These are phyloP conservation scores for Pseudogymnoascus sp. DNA, from an alignment of 2,329 filamentous ascomycete genomes.

Conservation along the genomic window DNA sequence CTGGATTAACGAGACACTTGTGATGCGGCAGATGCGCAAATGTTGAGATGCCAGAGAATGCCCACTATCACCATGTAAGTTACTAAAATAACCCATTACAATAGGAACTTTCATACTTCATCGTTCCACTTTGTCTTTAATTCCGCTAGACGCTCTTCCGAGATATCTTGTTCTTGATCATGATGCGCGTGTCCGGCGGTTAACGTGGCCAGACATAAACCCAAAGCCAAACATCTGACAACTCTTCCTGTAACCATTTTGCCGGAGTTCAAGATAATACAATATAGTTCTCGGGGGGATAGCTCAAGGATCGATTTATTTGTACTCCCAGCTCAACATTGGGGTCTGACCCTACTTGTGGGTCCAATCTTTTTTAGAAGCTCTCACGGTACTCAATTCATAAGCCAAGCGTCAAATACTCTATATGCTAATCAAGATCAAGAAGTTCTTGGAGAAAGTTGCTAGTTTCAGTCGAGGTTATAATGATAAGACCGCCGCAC, in stretches of 20 bases:
- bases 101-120: not conserved
- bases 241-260: not conserved
- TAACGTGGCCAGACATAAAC: not conserved
- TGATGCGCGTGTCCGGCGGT: not conserved
- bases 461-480: not conserved
- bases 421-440: not conserved
- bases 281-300: not conserved
- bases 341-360: not conserved
- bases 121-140: not conserved
- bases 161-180: not conserved
- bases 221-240: not conserved
- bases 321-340: not conserved
- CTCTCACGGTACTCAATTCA: not conserved
- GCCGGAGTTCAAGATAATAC: not conserved
- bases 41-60: slow-evolving; percentile 66
- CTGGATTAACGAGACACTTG: slow-evolving; percentile 61
- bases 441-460: slow-evolving; percentile 2
- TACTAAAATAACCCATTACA: not conserved
- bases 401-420: not conserved
- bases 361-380: not conserved
- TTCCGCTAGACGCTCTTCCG: not conserved
- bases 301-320: not conserved
- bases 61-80: slow-evolving; percentile 36
- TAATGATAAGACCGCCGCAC: not conserved
- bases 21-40: slow-evolving; percentile 65